Evolutionary conservation across 2,329 filamentous ascomycete species (phyloP), one percentile per base, ranked within the genome.

Genomic region (Tolypocladium tropicale): DNA sequence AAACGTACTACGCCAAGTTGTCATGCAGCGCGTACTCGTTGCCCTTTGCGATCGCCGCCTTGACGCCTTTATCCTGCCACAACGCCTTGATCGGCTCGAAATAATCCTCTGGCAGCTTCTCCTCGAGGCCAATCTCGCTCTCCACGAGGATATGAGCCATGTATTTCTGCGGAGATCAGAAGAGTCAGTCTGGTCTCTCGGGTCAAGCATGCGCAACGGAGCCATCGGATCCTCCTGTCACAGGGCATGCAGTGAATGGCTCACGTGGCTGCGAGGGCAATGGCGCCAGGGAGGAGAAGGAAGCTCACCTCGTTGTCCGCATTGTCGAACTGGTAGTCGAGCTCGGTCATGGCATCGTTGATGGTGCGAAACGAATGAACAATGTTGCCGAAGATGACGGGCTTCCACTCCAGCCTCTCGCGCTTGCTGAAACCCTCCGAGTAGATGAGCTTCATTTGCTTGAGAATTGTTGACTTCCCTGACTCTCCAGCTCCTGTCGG

Each of bases 21-120:
- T 97, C 94, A 70, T 97, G 92, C 53, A 97, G 81, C 21, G 94
- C 93, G 73, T 93, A 97, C 75, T 96, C 93, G 70, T 97, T 96
- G 64, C 94, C 94, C 73, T 94, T 93, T 53, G 85, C 79, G 62
- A 97, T 94, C n/a, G 91, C 90, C 65, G 84, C 78, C 70, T 90
- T 90, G 54, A 97, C 89, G 58, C 92, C 91, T 43, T 74, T 76
- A 70, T 99, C 93, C 30, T 75, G 75, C 94, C 93, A 99, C 58
- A 97, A 78, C 54, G 80, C 79, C 71, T 88, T 89, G 77, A 97
- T 88, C 6, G 93, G 90, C 65, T 85, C 77, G 59, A 94, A 77
- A 73, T 88, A 94, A 60, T 91, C 85, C 55, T 77, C 72, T 2
- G 92, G 90, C 70, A 97, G 86, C 14, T 84, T 79, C 60, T 96